These are phyloP conservation scores for Coleophoma cylindrospora DNA, from an alignment of 2,329 filamentous ascomycete species.

Conservation along the genomic window DNA sequence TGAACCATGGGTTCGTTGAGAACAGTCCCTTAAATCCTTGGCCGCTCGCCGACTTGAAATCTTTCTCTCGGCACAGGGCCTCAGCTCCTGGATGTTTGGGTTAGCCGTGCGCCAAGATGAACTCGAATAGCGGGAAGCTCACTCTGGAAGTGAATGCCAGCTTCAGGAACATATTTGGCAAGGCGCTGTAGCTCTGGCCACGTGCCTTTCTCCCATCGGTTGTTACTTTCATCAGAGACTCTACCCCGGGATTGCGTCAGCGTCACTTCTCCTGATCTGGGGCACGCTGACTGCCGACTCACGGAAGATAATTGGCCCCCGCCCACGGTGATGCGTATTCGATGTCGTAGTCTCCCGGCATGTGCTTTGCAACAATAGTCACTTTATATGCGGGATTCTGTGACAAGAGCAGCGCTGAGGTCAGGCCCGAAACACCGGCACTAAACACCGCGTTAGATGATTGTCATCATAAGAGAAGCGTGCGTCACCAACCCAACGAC, in stretches of 20 bases:
- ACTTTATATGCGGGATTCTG: constrained; percentile 50
- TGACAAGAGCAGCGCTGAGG: constrained; percentile 58
- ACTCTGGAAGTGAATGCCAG: constrained; percentile 77
- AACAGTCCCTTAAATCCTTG: constrained; percentile 60
- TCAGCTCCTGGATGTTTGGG: constrained; percentile 31
- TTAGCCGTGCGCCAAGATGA: not conserved
- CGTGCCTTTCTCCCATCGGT: constrained; percentile 57
- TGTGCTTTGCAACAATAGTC: constrained; percentile 78
- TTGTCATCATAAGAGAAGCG: not conserved
- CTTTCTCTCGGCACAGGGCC: constrained; percentile 53
- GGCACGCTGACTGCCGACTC: constrained; percentile 24
- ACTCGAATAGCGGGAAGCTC: constrained; percentile 4
- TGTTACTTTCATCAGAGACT: constrained; percentile 37
- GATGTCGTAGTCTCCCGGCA: constrained; percentile 89
- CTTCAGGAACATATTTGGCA: constrained; percentile 63
- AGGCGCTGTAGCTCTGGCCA: constrained; percentile 59
- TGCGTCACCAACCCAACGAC: constrained; percentile 28
- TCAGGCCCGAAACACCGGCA: constrained; percentile 62
- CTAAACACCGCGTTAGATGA: constrained; percentile 28
- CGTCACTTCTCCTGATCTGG: too few relatives aligned
- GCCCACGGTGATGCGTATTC: constrained; percentile 91
- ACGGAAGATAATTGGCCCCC: constrained; percentile 76
- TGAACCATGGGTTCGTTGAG: constrained; percentile 67
- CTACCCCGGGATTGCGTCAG: constrained; percentile 20
- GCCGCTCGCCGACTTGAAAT: constrained; percentile 46